These are phyloP conservation scores for Nephelium lappaceum DNA, from an alignment of 345 rosid species.

Conservation along the genomic window DNA sequence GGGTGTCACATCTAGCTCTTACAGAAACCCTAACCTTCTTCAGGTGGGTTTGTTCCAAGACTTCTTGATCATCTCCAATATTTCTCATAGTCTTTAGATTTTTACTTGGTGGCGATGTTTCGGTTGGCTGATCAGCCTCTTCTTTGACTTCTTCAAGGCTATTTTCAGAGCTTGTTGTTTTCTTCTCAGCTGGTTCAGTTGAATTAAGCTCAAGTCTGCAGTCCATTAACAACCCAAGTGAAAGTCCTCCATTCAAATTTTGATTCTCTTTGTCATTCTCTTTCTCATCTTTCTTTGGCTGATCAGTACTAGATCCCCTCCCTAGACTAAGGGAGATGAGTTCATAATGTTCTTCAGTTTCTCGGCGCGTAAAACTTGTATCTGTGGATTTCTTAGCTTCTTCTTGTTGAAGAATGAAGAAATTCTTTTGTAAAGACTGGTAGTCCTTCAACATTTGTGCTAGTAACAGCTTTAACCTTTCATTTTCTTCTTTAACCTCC, in stretches of 20 bases:
- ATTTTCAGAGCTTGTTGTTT: constrained; percentile 26
- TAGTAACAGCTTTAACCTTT: constrained; percentile 42
- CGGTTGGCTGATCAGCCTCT: constrained; percentile 21
- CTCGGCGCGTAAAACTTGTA: neutral
- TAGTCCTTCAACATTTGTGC: constrained; percentile 40
- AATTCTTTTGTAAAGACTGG: constrained; percentile 42
- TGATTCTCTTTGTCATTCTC: constrained; percentile 20
- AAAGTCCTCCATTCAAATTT: constrained; percentile 18
- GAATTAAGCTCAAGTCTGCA: constrained; percentile 34
- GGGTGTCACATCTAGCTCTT: constrained; percentile 80
- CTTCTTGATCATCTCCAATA: constrained; percentile 47
- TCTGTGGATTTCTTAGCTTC: constrained; percentile 9
- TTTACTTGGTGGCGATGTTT: constrained; percentile 46
- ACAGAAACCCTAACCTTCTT: constrained; percentile 87
- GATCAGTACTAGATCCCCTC: constrained; percentile 19
- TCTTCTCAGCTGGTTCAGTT: constrained; percentile 21
- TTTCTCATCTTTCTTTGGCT: constrained; percentile 14
- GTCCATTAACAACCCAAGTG: constrained; percentile 31
- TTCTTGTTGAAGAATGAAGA: constrained; percentile 32
- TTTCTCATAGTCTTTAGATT: constrained; percentile 39
- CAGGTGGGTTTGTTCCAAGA: constrained; percentile 39
- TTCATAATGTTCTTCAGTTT: constrained; percentile 26
- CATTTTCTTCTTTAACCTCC: constrained; percentile 48
- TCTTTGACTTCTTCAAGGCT: constrained; percentile 29
- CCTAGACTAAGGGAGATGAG: constrained; percentile 53